Conservation (phyloP, 2,329 filamentous ascomycete species). For the Colletotrichum sp. region DNA sequence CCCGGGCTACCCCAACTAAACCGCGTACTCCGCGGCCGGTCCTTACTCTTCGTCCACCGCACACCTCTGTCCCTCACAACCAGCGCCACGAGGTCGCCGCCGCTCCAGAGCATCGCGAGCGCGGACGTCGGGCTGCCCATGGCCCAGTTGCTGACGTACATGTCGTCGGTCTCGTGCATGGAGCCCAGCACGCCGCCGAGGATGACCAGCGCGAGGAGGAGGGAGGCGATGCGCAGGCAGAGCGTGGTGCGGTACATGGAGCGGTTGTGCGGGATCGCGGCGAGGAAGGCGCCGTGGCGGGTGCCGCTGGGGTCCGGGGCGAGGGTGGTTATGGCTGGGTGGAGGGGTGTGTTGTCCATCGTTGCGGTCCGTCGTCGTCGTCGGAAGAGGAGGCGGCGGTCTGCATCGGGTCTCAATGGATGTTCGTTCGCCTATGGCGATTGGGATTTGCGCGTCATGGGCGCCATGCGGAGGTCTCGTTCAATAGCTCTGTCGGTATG, state of each 20-base stretch:
- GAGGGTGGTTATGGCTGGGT: slow-evolving; percentile 8
- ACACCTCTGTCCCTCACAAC: slow-evolving; percentile 1
- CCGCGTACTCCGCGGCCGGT: neutral
- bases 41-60: neutral
- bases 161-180: neutral
- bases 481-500: neutral
- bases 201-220: slow-evolving; percentile 1
- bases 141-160: neutral
- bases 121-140: neutral
- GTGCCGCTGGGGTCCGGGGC: neutral
- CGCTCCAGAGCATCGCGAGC: slow-evolving; percentile 6
- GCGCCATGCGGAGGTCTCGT: neutral
- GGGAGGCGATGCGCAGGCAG: slow-evolving; percentile 6
- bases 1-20: slow-evolving; percentile 9
- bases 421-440: neutral
- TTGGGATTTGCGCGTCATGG: neutral
- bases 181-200: neutral
- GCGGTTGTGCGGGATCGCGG: slow-evolving; percentile 19
- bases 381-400: neutral
- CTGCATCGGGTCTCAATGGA: neutral
- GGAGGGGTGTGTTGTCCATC: slow-evolving; percentile 20
- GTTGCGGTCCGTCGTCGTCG: neutral
- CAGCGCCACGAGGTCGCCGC: slow-evolving; percentile 1
- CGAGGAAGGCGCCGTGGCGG: slow-evolving; percentile 19
- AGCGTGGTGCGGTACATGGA: slow-evolving; percentile 13